Evolutionary conservation across 352 stramenopile genomes (phyloP).

Genomic region (Globisporangium paddicum): DNA sequence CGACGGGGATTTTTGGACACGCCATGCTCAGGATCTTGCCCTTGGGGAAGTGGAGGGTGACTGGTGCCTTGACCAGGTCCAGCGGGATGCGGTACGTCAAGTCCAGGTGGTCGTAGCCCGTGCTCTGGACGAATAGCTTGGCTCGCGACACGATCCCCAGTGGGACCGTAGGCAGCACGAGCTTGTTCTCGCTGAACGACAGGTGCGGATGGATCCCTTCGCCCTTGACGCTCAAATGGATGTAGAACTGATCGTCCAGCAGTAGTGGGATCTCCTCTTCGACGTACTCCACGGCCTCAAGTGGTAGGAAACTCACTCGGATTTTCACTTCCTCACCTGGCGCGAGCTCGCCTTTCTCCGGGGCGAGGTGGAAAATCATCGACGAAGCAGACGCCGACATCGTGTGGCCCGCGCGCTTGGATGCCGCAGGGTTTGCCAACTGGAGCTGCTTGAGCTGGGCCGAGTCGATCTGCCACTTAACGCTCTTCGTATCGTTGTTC

Average conservation of each 20-base stretch:
- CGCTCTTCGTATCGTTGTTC: slow-evolving; percentile 51
- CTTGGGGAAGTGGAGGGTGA: slow-evolving; percentile 87
- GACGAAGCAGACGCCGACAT: slow-evolving; percentile 25
- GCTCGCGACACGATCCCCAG: slow-evolving; percentile 65
- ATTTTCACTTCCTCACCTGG: slow-evolving; percentile 72
- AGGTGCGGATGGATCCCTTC: slow-evolving; percentile 90
- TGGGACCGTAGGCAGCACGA: slow-evolving; percentile 89
- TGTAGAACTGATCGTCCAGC: slow-evolving; percentile 68
- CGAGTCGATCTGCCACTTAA: slow-evolving; percentile 84
- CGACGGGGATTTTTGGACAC: slow-evolving; percentile 71
- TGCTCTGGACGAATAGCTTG: slow-evolving; percentile 81
- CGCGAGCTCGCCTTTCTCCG: slow-evolving; percentile 73
- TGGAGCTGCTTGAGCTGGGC: slow-evolving; percentile 24
- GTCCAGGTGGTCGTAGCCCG: slow-evolving; percentile 90
- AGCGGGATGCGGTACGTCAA: slow-evolving; percentile 77
- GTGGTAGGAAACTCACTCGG: slow-evolving; percentile 83
- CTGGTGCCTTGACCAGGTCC: slow-evolving; percentile 68
- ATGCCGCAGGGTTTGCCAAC: slow-evolving; percentile 12
- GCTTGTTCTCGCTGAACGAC: slow-evolving; percentile 82
- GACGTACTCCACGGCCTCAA: slow-evolving; percentile 72
- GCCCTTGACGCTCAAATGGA: slow-evolving; percentile 76
- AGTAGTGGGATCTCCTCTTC: slow-evolving; percentile 72
- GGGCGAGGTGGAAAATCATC: slow-evolving; percentile 79
- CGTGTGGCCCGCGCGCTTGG: slow-evolving; percentile 25
- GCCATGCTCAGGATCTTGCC: slow-evolving; percentile 86